These are phyloP conservation scores for Sutorius australiensis DNA, from an alignment of 768 basidiomycete genomes.

Conservation along the genomic window DNA sequence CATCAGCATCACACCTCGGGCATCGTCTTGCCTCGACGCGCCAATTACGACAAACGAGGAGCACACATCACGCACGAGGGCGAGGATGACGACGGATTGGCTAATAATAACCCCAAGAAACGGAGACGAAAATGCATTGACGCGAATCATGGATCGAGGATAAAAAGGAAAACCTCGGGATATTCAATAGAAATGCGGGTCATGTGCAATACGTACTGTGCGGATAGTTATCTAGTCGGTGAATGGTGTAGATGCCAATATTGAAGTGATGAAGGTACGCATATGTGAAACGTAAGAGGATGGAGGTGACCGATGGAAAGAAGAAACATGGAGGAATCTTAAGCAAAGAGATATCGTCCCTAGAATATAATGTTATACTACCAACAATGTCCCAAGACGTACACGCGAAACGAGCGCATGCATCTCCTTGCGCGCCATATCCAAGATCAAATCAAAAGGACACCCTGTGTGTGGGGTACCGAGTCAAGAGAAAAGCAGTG, in stretches of 20 bases:
- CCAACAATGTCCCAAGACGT: conserved; percentile 36
- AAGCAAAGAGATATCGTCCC: conserved; percentile 32
- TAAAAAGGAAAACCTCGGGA: conserved; percentile 3
- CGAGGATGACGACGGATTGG: conserved; percentile 15
- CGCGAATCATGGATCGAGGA: neutral
- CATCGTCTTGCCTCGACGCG: neutral
- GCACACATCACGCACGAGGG: conserved; percentile 13
- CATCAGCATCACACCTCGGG: no score
- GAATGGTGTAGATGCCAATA: conserved; percentile 23
- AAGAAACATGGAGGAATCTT: conserved; percentile 7
- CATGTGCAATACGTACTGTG: conserved; percentile 31
- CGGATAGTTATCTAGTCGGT: conserved; percentile 21
- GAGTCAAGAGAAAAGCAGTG: no score
- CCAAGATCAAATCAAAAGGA: conserved; percentile 11
- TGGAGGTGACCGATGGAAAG: conserved; percentile 15
- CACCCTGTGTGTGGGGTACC: no score
- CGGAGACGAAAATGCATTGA: neutral
- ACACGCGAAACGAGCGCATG: conserved; percentile 20
- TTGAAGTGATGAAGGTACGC: conserved; percentile 2
- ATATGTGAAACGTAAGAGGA: conserved; percentile 3
- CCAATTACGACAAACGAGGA: neutral
- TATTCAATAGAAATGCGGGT: conserved; percentile 27
- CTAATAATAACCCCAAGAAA: conserved; percentile 20
- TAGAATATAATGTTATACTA: conserved; percentile 35
- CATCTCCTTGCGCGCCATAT: conserved; percentile 14